Evolutionary conservation across 805 yeast species (phyloP), one percentile per base, ranked within the genome.

Genomic region (Schizosaccharomyces japonicus): DNA sequence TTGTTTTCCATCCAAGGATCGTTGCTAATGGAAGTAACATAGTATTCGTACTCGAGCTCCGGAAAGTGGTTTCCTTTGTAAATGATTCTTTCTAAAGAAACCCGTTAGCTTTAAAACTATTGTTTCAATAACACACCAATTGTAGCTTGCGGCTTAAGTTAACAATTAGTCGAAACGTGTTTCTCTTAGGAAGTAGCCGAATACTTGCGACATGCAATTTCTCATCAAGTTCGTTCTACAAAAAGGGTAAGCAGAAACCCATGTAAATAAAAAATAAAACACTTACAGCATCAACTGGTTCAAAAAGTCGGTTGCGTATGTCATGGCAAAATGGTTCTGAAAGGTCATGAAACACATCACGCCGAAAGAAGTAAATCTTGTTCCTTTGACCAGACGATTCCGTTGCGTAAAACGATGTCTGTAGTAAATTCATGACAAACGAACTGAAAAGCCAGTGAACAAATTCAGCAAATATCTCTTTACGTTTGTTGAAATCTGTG

Each of bases 351-450:
- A 94, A 83, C 1, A 63, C 59, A 23, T 61, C 64, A 48, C 75
- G 83, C 15, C 76, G 66, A 54, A 70, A 80, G 55, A 65, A 80
- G 0, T 66, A 48, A 0, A 72, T 50, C 3, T 61, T 60, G 7
- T 57, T 60, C 0, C 63, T 56, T 17, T 58, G 48, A 0, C 66
- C 64, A 7, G 72, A 69, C 1, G 65, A 59, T 45, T 76, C 79
- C 0, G 90, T 76, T 4, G 78, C 75, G 56, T 80, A 76, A 63
- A 82, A 84, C 54, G 71, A 73, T 0, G 70, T 58, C 0, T 64
- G 58, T 0, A 80, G 53, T 1, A 80, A 50, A 15, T 62, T 65
- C 5, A 69, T 61, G 0, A 80, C 52, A 47, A 75, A 66, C 0
- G 31, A 34, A 0, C 59, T 51, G 36, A 78, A 70, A 1, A 78